Evolutionary conservation across 2,329 filamentous ascomycete species (phyloP), one percentile per base, ranked within the genome.

Genomic region (Scedosporium minutisporum): DNA sequence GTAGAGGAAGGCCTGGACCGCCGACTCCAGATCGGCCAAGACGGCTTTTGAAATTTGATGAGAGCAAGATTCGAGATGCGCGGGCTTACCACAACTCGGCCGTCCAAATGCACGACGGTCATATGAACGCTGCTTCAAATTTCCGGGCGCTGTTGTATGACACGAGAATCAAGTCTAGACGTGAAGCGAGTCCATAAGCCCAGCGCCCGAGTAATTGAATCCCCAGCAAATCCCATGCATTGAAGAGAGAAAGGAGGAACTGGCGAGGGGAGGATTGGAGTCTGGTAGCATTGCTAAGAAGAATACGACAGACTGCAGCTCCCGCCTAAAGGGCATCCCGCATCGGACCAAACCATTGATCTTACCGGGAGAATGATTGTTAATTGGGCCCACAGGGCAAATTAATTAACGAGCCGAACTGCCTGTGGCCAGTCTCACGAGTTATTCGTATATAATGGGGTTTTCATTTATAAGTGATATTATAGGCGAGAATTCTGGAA

Each of bases 251-350:
- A 25, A 23, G 18, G 12, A 27, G 21, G 14, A 55, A 12, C 10
- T 38, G 33, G 10, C 10, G 33, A 38, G 33, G 33, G 33, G 6
- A 4, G 33, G 2, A 38, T 9, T 14, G 10, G 33, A 38, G 12
- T 38, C 3, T 38, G 12, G 33, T 2, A 14, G 2, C 10, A 4
- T 38, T 38, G 6, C 2, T 23, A 9, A n/a, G 18, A 27, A 27
- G 51, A 55, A 55, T 55, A 55, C 51, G 51, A 55, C 51, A 23
- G 51, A 27, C 51, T 55, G 51, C 51, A 55, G 51, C 18, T 55
- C 51, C 23, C 51, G 51, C 51, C 51, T 55, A 55, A 55, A 55
- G 21, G 21, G 18, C 23, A 23, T 14, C 51, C 51, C 51, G 51
- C 51, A 55, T 23, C 23, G 18, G 51, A 23, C 3, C 21, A 23